Base-by-base conservation (phyloP, 1,284 basidiomycete genomes). In the Heterobasidion occidentale region DNA sequence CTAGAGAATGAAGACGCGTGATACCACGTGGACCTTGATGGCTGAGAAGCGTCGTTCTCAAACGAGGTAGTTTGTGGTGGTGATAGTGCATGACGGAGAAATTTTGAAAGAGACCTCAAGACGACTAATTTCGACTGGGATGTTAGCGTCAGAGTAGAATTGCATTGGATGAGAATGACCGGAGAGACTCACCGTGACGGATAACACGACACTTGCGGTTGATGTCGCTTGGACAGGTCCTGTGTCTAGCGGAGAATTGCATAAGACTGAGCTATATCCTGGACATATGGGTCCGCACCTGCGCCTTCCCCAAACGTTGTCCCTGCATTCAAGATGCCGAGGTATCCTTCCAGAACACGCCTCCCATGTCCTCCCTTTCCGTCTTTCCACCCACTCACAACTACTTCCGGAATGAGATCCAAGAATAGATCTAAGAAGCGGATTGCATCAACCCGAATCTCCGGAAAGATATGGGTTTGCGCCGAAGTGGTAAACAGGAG, bases 401-500 rank as follows among this genome's bases (percentile, higher is more conserved):
- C 81, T 9, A 79, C 73, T 14, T 77, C 74, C 1, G 94, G 92
- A 3, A 90, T 80, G 52, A 78, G 68, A 38, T 89, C 84, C 2
- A 98, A 77, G 38, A 94, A 79, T 14, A 97, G 69, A 64, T 92
- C 82, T 52, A 99, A 72, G 60, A 95, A 82, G 33, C 85, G 83
- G 60, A 96, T 79, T 1, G 94, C 93, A 67, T 98, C 96, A 48
- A 98, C 79, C 9, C 94, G 81, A 57, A 98, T 91, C 64, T 95
- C 92, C 9, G 94, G 93, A 68, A 94, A 96, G 57, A 99, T 97
- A 65, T 97, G 90, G 0, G 92, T 94, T 68, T 97, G 88, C 0
- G 93, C 93, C 4, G 95, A 96, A 1, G 92, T 86, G 0, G 87
- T 85, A 69, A 94, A 97, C 12, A 98, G 80, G 15, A 96, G 75